Evolutionary conservation across 768 basidiomycete species (phyloP).

Genomic region (Hypsizygus marmoreus): DNA sequence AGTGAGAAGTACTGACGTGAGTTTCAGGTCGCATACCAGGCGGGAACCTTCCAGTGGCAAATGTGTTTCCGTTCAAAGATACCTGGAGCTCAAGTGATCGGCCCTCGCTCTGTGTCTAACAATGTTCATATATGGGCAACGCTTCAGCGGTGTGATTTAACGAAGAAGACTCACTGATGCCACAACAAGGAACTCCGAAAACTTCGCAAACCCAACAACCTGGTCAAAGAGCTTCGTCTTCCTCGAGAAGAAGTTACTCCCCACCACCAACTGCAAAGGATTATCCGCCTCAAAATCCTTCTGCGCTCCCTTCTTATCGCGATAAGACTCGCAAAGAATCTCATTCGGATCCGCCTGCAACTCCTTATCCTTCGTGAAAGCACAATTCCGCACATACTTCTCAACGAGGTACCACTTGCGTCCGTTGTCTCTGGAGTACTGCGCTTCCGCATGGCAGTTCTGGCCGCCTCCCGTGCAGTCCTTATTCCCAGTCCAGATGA

Average conservation of each 20-base stretch:
- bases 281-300: conserved; percentile 53
- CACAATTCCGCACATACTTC: conserved; percentile 86
- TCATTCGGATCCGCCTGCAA: conserved; percentile 81
- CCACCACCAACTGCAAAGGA: conserved; percentile 78
- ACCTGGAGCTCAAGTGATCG: conserved; percentile 83
- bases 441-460: conserved; percentile 74
- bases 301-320: conserved; percentile 82
- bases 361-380: conserved; percentile 83
- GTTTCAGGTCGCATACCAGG: conserved; percentile 88
- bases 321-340: conserved; percentile 91
- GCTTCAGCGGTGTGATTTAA: conserved; percentile 2
- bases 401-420: conserved; percentile 77
- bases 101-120: conserved; percentile 51
- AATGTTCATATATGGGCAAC: not conserved
- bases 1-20: conserved; percentile 71
- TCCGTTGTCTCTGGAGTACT: conserved; percentile 78
- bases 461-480: conserved; percentile 52
- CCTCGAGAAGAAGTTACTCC: conserved; percentile 68
- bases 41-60: conserved; percentile 88
- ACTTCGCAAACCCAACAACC: conserved; percentile 95
- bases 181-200: conserved; percentile 94
- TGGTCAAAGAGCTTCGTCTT: conserved; percentile 80
- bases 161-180: conserved; percentile 67
- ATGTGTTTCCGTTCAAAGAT: conserved; percentile 85
- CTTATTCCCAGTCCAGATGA: conserved; percentile 87